These are phyloP conservation scores for Chrysochromulina parva DNA, from an alignment of 78 protist species.

Conservation along the genomic window DNA sequence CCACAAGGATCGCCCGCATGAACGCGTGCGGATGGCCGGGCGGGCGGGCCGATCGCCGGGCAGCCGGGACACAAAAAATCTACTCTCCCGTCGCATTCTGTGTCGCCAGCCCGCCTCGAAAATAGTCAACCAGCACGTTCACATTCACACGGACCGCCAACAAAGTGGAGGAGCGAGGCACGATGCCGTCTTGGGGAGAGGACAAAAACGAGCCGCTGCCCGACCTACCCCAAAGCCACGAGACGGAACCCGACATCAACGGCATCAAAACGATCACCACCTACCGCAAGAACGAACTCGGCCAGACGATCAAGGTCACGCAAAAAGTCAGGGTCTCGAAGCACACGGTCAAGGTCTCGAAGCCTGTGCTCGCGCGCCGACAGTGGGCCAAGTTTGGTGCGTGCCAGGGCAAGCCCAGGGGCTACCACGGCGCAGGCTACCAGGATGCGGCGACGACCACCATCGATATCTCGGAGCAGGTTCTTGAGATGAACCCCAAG, in stretches of 20 bases:
- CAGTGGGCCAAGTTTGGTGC: not conserved
- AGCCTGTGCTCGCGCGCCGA: slow-evolving; percentile 7
- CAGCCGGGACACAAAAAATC: no score
- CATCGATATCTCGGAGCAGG: not conserved
- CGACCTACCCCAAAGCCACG: not conserved
- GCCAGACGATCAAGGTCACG: not conserved
- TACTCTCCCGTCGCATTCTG: no score
- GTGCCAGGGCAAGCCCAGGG: not conserved
- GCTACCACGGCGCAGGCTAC: slow-evolving; percentile 10
- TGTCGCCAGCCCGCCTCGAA: no score
- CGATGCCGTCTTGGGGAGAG: no score
- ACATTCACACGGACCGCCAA: no score
- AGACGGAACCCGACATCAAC: not conserved
- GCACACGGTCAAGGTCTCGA: not conserved
- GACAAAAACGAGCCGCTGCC: no score
- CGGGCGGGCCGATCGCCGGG: no score
- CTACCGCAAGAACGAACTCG: not conserved
- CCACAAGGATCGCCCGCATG: no score
- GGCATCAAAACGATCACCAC: slow-evolving; percentile 13
- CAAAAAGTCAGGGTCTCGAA: not conserved
- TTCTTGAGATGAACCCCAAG: slow-evolving; percentile 2
- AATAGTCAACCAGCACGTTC: no score
- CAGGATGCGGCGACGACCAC: not conserved
- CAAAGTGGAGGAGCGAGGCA: no score
- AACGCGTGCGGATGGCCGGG: no score